Percentiles rank a stretch among this genome's conserved stretches.
Conservation (phyloP, 768 basidiomycete genomes). For the Dacryopinax primogenitus region DNA sequence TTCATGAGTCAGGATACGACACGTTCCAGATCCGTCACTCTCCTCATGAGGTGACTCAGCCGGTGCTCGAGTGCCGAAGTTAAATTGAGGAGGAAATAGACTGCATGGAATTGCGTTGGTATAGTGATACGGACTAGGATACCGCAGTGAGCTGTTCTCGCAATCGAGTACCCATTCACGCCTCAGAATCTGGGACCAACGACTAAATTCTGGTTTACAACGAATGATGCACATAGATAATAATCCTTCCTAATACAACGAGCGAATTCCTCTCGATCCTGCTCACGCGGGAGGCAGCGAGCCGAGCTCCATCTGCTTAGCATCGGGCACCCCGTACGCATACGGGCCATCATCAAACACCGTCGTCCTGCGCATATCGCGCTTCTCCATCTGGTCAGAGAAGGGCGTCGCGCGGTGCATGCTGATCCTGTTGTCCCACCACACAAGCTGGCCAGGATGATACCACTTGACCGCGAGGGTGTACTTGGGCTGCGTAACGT, state of each 20-base stretch:
- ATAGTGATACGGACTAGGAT: no score
- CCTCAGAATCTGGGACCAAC: no score
- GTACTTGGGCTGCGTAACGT: constrained; percentile 18
- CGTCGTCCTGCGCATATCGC: constrained; percentile 21
- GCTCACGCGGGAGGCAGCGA: not conserved
- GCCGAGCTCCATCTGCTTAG: not conserved
- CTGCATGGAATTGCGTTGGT: no score
- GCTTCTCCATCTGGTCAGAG: constrained; percentile 20
- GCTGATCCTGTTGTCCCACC: constrained; percentile 16
- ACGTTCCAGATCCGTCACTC: no score
- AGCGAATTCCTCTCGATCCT: not conserved
- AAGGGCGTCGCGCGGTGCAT: constrained; percentile 19
- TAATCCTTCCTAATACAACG: not conserved
- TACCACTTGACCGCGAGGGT: constrained; percentile 17
- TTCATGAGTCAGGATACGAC: no score
- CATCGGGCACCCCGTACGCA: constrained; percentile 10
- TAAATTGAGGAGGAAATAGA: no score
- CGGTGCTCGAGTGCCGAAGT: no score
- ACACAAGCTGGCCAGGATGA: constrained; percentile 15
- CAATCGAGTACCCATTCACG: no score
- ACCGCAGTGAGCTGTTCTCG: no score
- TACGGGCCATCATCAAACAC: constrained; percentile 19
- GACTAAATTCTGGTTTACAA: no score
- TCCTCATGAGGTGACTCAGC: no score
- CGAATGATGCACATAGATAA: not conserved